Evolutionary conservation across 345 rosid species (phyloP).

Genomic region (Acer saccharum): DNA sequence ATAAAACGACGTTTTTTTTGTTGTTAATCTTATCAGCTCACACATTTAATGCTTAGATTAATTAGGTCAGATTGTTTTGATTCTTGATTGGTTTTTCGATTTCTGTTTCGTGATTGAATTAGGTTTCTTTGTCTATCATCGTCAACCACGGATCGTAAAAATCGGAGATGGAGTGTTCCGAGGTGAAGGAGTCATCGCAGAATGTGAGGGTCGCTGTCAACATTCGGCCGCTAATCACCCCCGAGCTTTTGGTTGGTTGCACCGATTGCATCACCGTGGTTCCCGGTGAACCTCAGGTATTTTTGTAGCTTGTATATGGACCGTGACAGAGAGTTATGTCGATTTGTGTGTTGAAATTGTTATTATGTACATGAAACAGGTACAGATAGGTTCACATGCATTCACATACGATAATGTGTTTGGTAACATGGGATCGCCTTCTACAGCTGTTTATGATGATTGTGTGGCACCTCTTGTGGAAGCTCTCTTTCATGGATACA

Average conservation of each 20-base stretch:
- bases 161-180: slow-evolving; percentile 54
- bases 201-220: slow-evolving; percentile 91
- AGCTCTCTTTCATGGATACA: slow-evolving; percentile 82
- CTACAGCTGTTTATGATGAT: slow-evolving; percentile 52
- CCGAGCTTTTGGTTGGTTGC: slow-evolving; percentile 85
- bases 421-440: slow-evolving; percentile 55
- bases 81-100: background rate
- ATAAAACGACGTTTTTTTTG: background rate
- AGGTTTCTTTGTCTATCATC: background rate
- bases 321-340: background rate
- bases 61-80: background rate
- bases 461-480: slow-evolving; percentile 90
- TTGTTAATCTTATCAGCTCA: slow-evolving; percentile 3
- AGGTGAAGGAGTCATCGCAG: slow-evolving; percentile 46
- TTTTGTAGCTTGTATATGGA: background rate
- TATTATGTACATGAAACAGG: slow-evolving; percentile 35
- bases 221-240: slow-evolving; percentile 80
- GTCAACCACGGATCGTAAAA: background rate
- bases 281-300: slow-evolving; percentile 91
- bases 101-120: background rate
- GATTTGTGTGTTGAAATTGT: background rate
- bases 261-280: slow-evolving; percentile 85
- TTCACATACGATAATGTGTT: slow-evolving; percentile 86
- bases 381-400: slow-evolving; percentile 81
- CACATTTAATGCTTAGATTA: background rate